Base-by-base conservation (phyloP, 2,329 filamentous ascomycete genomes). In the Bipolaris victoriae region DNA sequence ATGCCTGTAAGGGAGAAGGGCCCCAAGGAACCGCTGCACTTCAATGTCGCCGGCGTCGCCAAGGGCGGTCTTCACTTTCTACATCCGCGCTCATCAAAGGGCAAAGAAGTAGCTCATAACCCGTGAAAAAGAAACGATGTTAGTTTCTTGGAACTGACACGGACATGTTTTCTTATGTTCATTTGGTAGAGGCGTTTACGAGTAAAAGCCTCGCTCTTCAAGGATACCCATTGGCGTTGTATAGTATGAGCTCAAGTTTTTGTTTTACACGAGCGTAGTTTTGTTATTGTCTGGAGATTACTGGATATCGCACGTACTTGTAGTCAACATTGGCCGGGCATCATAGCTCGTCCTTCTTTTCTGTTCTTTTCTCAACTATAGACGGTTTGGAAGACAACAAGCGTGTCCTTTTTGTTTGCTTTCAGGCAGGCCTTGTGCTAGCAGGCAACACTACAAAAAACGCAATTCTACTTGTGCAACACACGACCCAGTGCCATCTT, bases 1-100 rank as follows among this genome's bases (percentile, higher is more conserved):
- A 76, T 78, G 70, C 71, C 75, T 7, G 68, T 75, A 3, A 65
- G 71, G 20, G 72, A 76, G 50, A 78, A 78, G 60, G 73, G 71
- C 2, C 57, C 64, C 20, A 77, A 73, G 55, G 75, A 78, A 55
- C 76, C 76, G 24, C 62, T 77, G 4, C 75, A 76, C 60, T 77
- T 77, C 59, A 76, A 67, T 49, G 72, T 76, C n/a, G 65, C 68
- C 7, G 75, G 72, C 50, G 72, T 76, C 4, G 58, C 72, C 18
- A 76, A 71, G 46, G 75, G 72, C 66, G 66, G 72, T 7, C 73
- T 73, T 3, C 64, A 64, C 5, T 57, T 76, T 16, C 61, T 75
- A 11, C 69, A 74, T 31, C 68, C 71, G 37, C 70, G 72, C 33
- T 72, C 71, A 3, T 74, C 72, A 3, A 75, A 75, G 61, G 71